Base-by-base conservation (phyloP, 1,284 basidiomycete genomes). In the Tetrapyrgos nigripes region DNA sequence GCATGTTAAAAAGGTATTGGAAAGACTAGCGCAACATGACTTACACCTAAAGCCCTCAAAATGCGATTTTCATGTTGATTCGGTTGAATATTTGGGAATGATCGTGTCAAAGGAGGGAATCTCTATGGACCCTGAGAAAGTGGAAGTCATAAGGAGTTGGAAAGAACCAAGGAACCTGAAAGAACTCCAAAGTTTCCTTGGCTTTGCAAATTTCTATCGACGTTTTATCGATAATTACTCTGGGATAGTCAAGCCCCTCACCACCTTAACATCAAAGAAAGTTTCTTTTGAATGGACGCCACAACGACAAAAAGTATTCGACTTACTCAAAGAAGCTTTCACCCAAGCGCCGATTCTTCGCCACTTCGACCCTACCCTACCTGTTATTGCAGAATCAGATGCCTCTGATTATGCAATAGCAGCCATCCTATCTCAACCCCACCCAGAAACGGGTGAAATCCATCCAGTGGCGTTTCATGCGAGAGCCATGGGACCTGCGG, bases 41-140 rank as follows among this genome's bases (percentile, higher is more conserved):
- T n/a, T n/a, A n/a, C n/a, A n/a, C n/a, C n/a, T n/a, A n/a, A n/a
- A n/a, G n/a, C n/a, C n/a, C n/a, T n/a, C n/a, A n/a, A n/a, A n/a
- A n/a, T n/a, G n/a, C n/a, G n/a, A n/a, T n/a, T n/a, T n/a, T n/a
- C n/a, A n/a, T n/a, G n/a, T n/a, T n/a, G n/a, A n/a, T n/a, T n/a
- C n/a, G n/a, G n/a, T n/a, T n/a, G n/a, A n/a, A n/a, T n/a, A 77
- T 66, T 70, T 83, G 0, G 79, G 82, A 1, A 68, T 73, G 51
- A 65, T 79, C 33, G 64, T 84, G 23, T 49, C 50, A 0, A 24
- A 24, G 19, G 29, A 50, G 28, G 29, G 79, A 46, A 70, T 50
- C 59, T 70, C 0, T 4, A 82, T 83, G 79, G 73, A 79, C 53
- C 64, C 67, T 0, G 61, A 49, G 1, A 84, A 84, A 64, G 59